A percentile compares a stretch with the other conserved stretches of the same genome.
These are phyloP conservation scores for Aspergillus novofumigatus DNA, from an alignment of 2,329 filamentous ascomycete genomes.

Conservation along the genomic window DNA sequence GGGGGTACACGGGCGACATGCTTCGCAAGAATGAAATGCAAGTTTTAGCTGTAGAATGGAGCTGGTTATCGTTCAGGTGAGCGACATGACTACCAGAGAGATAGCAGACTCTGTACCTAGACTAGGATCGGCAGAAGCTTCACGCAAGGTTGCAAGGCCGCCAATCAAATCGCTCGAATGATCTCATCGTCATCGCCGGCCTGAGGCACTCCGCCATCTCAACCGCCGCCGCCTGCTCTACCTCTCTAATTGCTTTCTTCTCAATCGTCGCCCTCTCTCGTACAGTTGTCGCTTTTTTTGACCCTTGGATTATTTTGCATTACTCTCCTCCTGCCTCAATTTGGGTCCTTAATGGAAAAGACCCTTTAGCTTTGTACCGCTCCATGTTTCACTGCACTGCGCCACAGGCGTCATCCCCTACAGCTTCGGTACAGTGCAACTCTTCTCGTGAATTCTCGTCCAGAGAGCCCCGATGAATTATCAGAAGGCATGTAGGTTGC, in stretches of 20 bases:
- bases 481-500: constrained; percentile 12
- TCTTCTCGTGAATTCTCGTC: background rate
- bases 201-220: background rate
- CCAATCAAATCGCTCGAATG: background rate
- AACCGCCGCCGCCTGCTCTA: background rate
- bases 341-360: constrained; percentile 1
- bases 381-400: constrained; percentile 15
- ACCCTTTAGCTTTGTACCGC: constrained; percentile 1
- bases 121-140: background rate
- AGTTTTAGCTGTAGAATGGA: too few relatives aligned
- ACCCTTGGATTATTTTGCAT: background rate
- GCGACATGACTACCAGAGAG: background rate
- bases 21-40: too few relatives aligned
- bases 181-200: background rate
- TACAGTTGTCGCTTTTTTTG: background rate
- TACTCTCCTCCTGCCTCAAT: background rate
- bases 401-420: constrained; percentile 11
- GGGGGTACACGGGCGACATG: too few relatives aligned
- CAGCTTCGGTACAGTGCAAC: background rate
- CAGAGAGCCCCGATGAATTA: constrained; percentile 8
- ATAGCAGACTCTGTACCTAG: background rate
- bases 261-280: background rate
- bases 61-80: background rate
- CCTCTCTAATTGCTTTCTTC: background rate
- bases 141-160: background rate